Base-by-base conservation (phyloP, 179 eudicot species). In the Spinacia oleracea region DNA sequence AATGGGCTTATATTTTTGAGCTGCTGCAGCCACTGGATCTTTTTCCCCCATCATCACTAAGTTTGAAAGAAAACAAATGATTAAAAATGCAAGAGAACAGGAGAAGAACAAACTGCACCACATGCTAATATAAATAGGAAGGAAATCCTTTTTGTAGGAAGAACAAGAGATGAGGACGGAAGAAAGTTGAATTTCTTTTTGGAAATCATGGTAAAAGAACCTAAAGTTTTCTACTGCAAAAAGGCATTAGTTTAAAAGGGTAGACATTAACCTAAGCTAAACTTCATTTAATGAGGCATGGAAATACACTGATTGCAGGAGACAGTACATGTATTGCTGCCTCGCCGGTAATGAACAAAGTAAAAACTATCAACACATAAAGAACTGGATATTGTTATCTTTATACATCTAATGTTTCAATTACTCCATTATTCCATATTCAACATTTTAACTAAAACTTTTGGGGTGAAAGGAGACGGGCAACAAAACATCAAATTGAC, bases 11-110 rank as follows among this genome's bases (percentile, higher is more conserved):
- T 93, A 95, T 77, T 81, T 93, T 74, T 82, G 86, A 77, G 98
- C 97, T 34, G 92, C 87, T 46, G 97, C 97, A 74, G 98, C 97
- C 78, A 89, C 87, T 77, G 98, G 98, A 74, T 95, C 98, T 78
- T 88, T 93, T 79, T 91, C 88, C 1, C 91, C 96, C 90, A 95
- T 73, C 92, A 89, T 82, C 81, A 81, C 98, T 87, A 60, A 46
- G 42, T 29, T 31, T 32, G 18, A 40, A 27, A 75, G 31, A 27
- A 20, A 35, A 72, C 42, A 31, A 59, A 55, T n/a, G 10, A 40
- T 21, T n/a, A 9, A 9, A 12, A 32, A 64, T 50, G 16, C 69
- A 80, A 34, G 32, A 73, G 50, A 70, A 46, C 8, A 43, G 45
- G 42, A 48, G 29, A 25, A 27, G 43, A 62, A 35, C 11, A 45